A percentile compares a stretch with the other conserved stretches of the same genome.
Conservation (phyloP, 192 early-diverging fungal genomes). For the Coemansia sp. region DNA sequence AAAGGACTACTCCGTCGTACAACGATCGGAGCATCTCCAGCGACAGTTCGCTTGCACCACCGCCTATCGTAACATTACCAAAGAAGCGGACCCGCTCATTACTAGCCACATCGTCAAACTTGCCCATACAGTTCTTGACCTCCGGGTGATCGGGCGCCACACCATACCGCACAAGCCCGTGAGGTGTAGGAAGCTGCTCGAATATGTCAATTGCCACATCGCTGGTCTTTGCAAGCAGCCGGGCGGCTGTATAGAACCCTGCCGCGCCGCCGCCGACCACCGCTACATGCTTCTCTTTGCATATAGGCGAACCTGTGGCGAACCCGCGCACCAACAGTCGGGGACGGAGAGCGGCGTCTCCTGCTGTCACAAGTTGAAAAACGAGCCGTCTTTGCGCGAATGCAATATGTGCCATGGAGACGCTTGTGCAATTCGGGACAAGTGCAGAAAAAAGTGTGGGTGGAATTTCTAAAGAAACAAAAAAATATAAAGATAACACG, state of each 20-base stretch:
- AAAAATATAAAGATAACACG: neutral
- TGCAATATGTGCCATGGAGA: neutral
- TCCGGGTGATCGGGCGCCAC: conserved; percentile 97
- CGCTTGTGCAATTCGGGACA: neutral
- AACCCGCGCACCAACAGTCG: neutral
- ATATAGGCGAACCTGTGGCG: neutral
- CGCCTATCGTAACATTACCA: conserved; percentile 76
- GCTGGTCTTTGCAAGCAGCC: conserved; percentile 63
- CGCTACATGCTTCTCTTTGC: conserved; percentile 46
- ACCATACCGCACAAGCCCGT: conserved; percentile 89
- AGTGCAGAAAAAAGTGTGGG: neutral
- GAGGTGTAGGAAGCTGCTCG: conserved; percentile 81
- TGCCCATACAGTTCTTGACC: conserved; percentile 80
- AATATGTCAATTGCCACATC: conserved; percentile 72
- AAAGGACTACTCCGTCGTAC: conserved; percentile 78
- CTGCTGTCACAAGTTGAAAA: neutral
- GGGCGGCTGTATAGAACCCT: conserved; percentile 88
- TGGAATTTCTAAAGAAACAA: neutral
- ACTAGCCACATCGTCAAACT: conserved; percentile 76
- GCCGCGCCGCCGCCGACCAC: conserved; percentile 82
- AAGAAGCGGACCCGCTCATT: conserved; percentile 73
- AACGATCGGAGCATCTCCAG: conserved; percentile 55
- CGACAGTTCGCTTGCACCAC: conserved; percentile 38
- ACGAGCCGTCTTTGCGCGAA: no score
- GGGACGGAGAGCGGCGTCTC: no score